Conservation (phyloP, 108 stramenopile genomes). For the Conticribra guillardii region DNA sequence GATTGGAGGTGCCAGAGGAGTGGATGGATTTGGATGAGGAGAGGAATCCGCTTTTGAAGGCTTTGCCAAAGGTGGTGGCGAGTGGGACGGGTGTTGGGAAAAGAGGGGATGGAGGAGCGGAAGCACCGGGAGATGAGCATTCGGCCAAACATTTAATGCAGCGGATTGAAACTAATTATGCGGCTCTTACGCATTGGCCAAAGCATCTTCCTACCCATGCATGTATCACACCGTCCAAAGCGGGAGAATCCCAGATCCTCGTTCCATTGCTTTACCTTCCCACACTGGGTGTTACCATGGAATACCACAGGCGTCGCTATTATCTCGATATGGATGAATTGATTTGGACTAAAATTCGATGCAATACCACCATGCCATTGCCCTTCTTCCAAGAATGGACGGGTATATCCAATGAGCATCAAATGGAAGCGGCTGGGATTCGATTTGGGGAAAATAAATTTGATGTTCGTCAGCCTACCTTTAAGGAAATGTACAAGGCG, state of each 20-base stretch:
- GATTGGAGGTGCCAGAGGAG: conserved; percentile 55
- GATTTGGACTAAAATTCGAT: conserved; percentile 88
- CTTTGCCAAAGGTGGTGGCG: conserved; percentile 1
- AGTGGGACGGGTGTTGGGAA: conserved; percentile 1
- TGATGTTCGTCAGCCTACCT: conserved; percentile 87
- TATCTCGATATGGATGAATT: conserved; percentile 45
- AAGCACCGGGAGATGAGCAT: conserved; percentile 27
- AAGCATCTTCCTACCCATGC: conserved; percentile 77
- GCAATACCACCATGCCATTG: conserved; percentile 77
- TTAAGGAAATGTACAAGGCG: conserved; percentile 91
- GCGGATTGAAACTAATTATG: conserved; percentile 45
- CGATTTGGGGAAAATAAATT: conserved; percentile 93
- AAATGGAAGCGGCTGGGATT: conserved; percentile 71
- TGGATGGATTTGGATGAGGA: conserved; percentile 68
- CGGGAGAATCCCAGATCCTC: conserved; percentile 58
- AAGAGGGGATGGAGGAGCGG: conserved; percentile 10
- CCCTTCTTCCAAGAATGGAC: conserved; percentile 73
- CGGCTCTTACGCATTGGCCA: conserved; percentile 30
- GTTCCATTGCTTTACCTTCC: conserved; percentile 73
- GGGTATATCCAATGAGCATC: conserved; percentile 65
- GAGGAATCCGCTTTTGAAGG: conserved; percentile 25
- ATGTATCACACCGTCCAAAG: conserved; percentile 71
- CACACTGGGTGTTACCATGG: conserved; percentile 87
- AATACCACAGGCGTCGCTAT: conserved; percentile 92
- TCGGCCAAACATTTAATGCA: conserved; percentile 29